Percentiles rank a stretch among this genome's conserved stretches.
Conservation (phyloP, 164 flowering plant genomes). For the Magnolia kwangsiensis region DNA sequence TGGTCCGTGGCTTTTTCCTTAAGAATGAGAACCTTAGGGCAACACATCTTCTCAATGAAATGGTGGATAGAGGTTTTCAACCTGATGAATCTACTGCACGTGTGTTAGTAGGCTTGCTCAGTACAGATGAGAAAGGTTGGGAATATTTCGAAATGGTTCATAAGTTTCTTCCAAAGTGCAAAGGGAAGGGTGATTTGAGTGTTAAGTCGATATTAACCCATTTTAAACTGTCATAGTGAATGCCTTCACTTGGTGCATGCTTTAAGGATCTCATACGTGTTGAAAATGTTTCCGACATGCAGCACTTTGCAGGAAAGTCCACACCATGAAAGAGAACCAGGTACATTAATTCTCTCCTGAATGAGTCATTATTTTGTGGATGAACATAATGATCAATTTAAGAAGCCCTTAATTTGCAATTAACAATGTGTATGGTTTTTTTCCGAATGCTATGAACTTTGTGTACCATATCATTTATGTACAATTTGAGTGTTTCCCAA, state of each 20-base stretch:
- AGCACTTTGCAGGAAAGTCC: no score
- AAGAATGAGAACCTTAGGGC: constrained; percentile 7
- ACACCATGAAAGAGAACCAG: no score
- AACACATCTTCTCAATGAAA: constrained; percentile 2
- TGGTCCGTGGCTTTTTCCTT: not conserved
- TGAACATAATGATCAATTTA: no score
- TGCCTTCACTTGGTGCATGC: no score
- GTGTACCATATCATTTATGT: no score
- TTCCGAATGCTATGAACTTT: no score
- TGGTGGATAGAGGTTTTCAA: constrained; percentile 2
- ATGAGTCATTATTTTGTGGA: no score
- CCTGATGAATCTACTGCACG: constrained; percentile 3
- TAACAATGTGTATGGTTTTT: no score
- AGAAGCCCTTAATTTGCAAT: no score
- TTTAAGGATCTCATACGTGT: not conserved
- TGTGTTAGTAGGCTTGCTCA: not conserved
- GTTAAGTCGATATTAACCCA: not conserved
- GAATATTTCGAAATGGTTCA: not conserved
- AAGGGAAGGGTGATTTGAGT: not conserved
- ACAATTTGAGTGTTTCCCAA: no score
- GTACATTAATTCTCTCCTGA: no score
- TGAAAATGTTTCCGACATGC: not conserved
- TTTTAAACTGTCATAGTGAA: not conserved
- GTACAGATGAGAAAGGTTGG: not conserved
- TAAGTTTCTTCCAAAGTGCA: not conserved